Evolutionary conservation across 495 filamentous ascomycete species (phyloP), one percentile per base, ranked within the genome.

Genomic region (Lasiosphaeria ovina): DNA sequence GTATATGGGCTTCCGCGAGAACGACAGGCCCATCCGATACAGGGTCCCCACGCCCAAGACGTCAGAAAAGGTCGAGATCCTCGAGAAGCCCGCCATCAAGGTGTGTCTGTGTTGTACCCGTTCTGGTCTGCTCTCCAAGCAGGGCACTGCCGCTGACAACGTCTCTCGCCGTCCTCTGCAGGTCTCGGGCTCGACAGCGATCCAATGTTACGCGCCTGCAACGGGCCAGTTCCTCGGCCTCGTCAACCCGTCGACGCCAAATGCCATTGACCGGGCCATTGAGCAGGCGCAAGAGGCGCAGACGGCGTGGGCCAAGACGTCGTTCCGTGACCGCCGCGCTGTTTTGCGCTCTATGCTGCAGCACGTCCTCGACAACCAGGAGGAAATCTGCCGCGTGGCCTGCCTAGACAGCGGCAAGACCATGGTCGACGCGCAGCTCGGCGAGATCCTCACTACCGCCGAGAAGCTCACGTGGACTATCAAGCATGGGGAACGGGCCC

Each of bases 401-500:
- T 97, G 93, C 69, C 80, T 97, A 14, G 94, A 99, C 76, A 94
- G 91, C n/a, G 94, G 94, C 54, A 99, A 99, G 76, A 96, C 95
- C 5, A 89, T 90, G 77, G 85, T 97, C 34, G 94, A 99, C 70
- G 93, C 93, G 8, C 85, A 87, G 40, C 86, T 99, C 42, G 94
- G 94, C 36, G 94, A 99, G 79, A 92, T 97, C 57, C 81, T 99
- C 51, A 91, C 97, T 6, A 96, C 93, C 10, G 83, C 83, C 0
- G 94, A 98, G 77, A 97, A 97, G 75, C 82, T 99, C 42, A 85
- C 90, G 67, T 99, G 93, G 93, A 96, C 92, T 0, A 87, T 98
- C 65, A 78, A 88, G 50, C 89, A 98, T 76, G 95, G 95, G 66
- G 93, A 97, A 73, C 86, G 85, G 64, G 89, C 92, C 2, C 72